Evolutionary conservation across 495 filamentous ascomycete species (phyloP).

Genomic region (Podospora pseudoanserina): DNA sequence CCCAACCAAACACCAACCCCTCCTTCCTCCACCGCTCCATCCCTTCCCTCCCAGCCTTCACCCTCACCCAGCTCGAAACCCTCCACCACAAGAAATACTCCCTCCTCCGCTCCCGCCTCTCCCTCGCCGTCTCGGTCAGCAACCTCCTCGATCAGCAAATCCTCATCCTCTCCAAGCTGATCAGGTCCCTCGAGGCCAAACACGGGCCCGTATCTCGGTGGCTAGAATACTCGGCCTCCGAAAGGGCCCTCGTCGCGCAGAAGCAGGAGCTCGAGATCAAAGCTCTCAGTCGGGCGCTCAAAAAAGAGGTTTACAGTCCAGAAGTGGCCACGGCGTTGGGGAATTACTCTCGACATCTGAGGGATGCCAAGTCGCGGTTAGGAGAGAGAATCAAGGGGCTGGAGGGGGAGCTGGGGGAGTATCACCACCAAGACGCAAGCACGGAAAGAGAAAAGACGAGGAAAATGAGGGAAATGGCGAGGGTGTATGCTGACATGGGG

Average conservation of each 20-base stretch:
- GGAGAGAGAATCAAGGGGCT: constrained; percentile 43
- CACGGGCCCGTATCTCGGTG: constrained; percentile 63
- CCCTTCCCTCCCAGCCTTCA: constrained; percentile 35
- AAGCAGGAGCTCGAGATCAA: constrained; percentile 40
- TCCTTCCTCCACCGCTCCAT: constrained; percentile 50
- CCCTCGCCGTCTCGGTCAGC: constrained; percentile 28
- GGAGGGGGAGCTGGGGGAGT: constrained; percentile 51
- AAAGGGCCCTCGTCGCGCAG: constrained; percentile 51
- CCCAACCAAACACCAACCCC: constrained; percentile 48
- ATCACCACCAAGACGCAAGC: constrained; percentile 30
- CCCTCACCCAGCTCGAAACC: constrained; percentile 25
- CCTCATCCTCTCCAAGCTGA: constrained; percentile 30
- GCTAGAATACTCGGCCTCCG: constrained; percentile 56
- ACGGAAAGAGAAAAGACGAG: constrained; percentile 36
- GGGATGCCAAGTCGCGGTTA: constrained; percentile 47
- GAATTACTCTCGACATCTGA: constrained; percentile 53
- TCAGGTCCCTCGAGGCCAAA: constrained; percentile 47
- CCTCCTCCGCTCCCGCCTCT: constrained; percentile 36
- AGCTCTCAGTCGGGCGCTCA: constrained; percentile 27
- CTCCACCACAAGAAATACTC: constrained; percentile 22
- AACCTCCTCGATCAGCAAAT: constrained; percentile 32
- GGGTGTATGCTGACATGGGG: constrained; percentile 54
- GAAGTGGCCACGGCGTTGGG: constrained; percentile 55
- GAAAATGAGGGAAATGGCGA: constrained; percentile 57
- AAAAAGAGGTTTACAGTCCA: constrained; percentile 52